These are phyloP conservation scores for Phytophthora uliginosa DNA, from an alignment of 352 stramenopile genomes.

Conservation along the genomic window DNA sequence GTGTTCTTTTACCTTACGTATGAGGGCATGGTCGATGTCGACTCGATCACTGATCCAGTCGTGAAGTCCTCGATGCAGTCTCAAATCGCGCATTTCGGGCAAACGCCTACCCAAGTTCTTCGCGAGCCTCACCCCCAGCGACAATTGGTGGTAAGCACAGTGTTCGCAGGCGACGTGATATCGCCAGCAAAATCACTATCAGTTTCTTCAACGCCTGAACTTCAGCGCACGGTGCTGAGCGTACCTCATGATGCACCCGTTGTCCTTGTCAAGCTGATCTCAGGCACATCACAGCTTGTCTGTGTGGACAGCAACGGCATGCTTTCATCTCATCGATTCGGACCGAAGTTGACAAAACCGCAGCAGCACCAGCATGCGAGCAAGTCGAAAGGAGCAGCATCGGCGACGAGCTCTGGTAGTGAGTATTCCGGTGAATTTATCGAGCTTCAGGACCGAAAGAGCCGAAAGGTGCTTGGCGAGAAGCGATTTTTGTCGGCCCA, in stretches of 20 bases:
- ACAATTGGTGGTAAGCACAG: slow-evolving; percentile 21
- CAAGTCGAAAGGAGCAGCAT: slow-evolving; percentile 18
- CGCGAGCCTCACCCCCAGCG: slow-evolving; percentile 84
- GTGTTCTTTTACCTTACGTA: slow-evolving; percentile 99
- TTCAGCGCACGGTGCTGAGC: slow-evolving; percentile 34
- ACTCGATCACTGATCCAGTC: slow-evolving; percentile 95
- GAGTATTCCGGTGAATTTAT: slow-evolving; percentile 53
- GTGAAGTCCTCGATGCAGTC: slow-evolving; percentile 95
- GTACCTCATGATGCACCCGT: slow-evolving; percentile 77
- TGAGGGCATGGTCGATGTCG: slow-evolving; percentile 98
- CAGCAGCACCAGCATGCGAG: slow-evolving; percentile 45
- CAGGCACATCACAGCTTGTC: slow-evolving; percentile 59
- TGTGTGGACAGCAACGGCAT: slow-evolving; percentile 79
- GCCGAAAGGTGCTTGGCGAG: slow-evolving; percentile 59
- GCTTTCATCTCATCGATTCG: slow-evolving; percentile 78
- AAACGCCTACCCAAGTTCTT: slow-evolving; percentile 98
- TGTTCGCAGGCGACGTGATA: neutral
- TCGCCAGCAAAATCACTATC: slow-evolving; percentile 5
- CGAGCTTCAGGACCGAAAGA: slow-evolving; percentile 78
- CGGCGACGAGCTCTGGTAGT: slow-evolving; percentile 13
- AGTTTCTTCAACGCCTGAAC: slow-evolving; percentile 9
- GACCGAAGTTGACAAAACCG: slow-evolving; percentile 57
- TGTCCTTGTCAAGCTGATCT: slow-evolving; percentile 57
- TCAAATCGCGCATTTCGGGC: slow-evolving; percentile 99
- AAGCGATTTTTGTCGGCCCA: slow-evolving; percentile 50